Conservation (phyloP, 1,139 yeast genomes). For the Pichia inconspicua region DNA sequence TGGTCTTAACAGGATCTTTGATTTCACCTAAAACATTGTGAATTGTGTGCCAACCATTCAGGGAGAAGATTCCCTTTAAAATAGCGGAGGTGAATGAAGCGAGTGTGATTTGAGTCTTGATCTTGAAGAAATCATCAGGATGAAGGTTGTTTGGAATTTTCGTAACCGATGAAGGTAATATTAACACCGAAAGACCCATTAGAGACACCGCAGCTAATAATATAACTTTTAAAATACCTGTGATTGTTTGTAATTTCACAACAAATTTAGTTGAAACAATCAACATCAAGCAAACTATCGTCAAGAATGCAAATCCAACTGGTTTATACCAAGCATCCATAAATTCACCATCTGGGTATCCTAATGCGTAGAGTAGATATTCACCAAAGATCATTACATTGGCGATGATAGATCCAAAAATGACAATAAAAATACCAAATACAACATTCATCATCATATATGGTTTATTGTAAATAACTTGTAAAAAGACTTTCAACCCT, state of each 20-base stretch:
- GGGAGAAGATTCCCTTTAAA: slow-evolving; percentile 48
- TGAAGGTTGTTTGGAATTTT: slow-evolving; percentile 27
- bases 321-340: slow-evolving; percentile 29
- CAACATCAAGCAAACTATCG: slow-evolving; percentile 37
- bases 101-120: slow-evolving; percentile 32
- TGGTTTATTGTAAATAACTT: slow-evolving; percentile 56
- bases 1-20: slow-evolving; percentile 45
- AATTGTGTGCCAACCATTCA: slow-evolving; percentile 55
- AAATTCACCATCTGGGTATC: slow-evolving; percentile 16
- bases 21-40: slow-evolving; percentile 54
- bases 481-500: slow-evolving; percentile 65
- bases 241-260: slow-evolving; percentile 40
- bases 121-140: slow-evolving; percentile 21
- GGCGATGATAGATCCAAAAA: slow-evolving; percentile 59
- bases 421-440: slow-evolving; percentile 47
- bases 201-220: slow-evolving; percentile 39
- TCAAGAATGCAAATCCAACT: slow-evolving; percentile 39
- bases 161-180: slow-evolving; percentile 35
- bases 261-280: slow-evolving; percentile 46
- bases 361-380: slow-evolving; percentile 39
- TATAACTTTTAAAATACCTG: slow-evolving; percentile 44
- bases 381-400: slow-evolving; percentile 68
- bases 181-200: slow-evolving; percentile 42
- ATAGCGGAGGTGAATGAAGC: slow-evolving; percentile 44
- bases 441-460: slow-evolving; percentile 52